phyloP scores from a whole-genome alignment of 495 filamentous ascomycete species.

The Hypoxylon cercidicola region DNA sequence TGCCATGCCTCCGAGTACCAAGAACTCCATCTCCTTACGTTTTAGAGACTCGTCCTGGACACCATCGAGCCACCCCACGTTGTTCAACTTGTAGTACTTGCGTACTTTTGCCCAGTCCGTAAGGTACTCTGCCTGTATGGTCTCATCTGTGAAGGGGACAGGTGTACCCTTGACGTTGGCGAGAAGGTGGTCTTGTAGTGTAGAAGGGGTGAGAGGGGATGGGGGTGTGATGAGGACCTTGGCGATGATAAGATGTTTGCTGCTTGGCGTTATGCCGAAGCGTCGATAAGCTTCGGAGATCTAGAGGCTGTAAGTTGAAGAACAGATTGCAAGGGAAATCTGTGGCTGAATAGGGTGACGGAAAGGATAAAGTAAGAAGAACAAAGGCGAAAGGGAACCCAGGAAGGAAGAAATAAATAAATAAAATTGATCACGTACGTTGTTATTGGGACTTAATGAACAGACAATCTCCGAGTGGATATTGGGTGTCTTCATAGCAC shows the following conservation, averaged over 20 bases:
- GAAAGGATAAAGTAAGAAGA: conserved; percentile 18
- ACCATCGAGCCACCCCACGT: conserved; percentile 53
- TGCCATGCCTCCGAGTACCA: conserved; percentile 77
- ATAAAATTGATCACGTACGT: conserved; percentile 63
- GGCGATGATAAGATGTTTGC: conserved; percentile 75
- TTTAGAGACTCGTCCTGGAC: conserved; percentile 48
- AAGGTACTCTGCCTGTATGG: conserved; percentile 55
- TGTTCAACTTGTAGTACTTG: conserved; percentile 85
- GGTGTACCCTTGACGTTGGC: conserved; percentile 69
- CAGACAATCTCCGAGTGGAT: conserved; percentile 95
- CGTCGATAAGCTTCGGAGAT: conserved; percentile 90
- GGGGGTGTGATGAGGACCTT: conserved; percentile 66
- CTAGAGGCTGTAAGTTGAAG: conserved; percentile 56
- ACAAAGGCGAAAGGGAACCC: no score
- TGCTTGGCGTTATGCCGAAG: conserved; percentile 80
- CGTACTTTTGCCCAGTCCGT: conserved; percentile 76
- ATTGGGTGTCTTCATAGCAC: conserved; percentile 79
- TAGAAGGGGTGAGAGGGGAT: conserved; percentile 53
- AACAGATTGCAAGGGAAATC: neutral
- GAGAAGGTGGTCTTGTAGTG: conserved; percentile 71
- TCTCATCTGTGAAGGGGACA: conserved; percentile 71
- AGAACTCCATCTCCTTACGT: conserved; percentile 66
- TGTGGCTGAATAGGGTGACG: no score
- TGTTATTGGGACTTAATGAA: conserved; percentile 83
- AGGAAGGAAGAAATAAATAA: conserved; percentile 22